These are phyloP conservation scores for Litchi chinensis DNA, from an alignment of 345 rosid genomes.

Conservation along the genomic window DNA sequence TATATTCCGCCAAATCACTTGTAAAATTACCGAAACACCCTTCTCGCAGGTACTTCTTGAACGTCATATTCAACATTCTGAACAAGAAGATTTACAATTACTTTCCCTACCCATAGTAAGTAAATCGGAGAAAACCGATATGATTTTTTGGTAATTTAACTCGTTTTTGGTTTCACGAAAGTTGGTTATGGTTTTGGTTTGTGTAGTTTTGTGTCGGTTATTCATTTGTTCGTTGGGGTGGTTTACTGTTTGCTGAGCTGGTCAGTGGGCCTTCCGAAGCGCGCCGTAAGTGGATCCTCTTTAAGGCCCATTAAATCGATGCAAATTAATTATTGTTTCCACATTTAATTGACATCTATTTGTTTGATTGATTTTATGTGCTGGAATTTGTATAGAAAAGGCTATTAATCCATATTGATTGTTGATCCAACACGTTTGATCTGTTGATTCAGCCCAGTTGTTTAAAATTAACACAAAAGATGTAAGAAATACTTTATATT, in stretches of 20 bases:
- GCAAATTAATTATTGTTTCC: background rate
- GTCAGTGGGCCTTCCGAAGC: slow-evolving; percentile 94
- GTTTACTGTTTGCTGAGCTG: slow-evolving; percentile 89
- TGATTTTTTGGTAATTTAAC: background rate
- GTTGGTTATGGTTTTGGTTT: background rate
- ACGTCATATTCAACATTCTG: slow-evolving; percentile 92
- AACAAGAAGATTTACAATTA: slow-evolving; percentile 99
- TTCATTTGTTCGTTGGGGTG: slow-evolving; percentile 92
- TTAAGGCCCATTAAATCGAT: slow-evolving; percentile 6
- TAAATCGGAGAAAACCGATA: background rate
- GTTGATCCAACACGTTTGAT: too few relatives aligned
- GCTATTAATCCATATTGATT: too few relatives aligned
- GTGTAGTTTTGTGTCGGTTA: slow-evolving; percentile 87
- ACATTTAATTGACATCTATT: background rate
- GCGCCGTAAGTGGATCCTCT: slow-evolving; percentile 69
- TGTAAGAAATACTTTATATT: too few relatives aligned
- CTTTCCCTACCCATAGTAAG: slow-evolving; percentile 98
- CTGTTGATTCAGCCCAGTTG: too few relatives aligned
- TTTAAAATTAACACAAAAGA: too few relatives aligned
- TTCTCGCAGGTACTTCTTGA: slow-evolving; percentile 75
- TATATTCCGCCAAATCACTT: background rate
- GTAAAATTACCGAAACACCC: slow-evolving; percentile 11
- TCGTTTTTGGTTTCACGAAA: background rate
- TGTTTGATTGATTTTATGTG: background rate
- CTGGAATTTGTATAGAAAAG: background rate